Evolutionary conservation across 2,329 filamentous ascomycete genomes (phyloP), one percentile per base, ranked within the genome.

Genomic region (Akanthomyces lecanii): DNA sequence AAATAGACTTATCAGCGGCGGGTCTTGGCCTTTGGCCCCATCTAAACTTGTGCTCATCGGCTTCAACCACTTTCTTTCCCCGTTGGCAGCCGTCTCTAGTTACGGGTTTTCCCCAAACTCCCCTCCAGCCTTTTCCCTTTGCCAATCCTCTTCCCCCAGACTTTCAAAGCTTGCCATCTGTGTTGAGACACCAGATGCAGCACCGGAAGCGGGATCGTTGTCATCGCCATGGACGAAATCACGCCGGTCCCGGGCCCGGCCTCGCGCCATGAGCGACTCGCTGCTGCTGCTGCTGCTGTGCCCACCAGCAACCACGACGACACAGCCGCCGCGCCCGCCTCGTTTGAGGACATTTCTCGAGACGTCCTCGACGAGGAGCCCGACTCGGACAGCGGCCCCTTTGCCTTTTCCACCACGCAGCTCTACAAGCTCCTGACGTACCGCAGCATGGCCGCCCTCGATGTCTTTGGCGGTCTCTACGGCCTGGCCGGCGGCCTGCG

Each of bases 351-450:
- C 36, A 64, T 64, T 30, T 28, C 23, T 10, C 12, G 66, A 62
- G 71, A 74, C 62, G 63, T 75, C 47, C 65, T 64, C 56, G 66
- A 71, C 23, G 68, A 72, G 30, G 56, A 66, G 5, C 71, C 69
- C 38, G 59, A 70, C 21, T 65, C 69, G 12, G 66, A 67, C 62
- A 83, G 81, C 50, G 30, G n/a, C 67, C 77, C 75, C 7, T 85
- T 85, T 64, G 82, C 81, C 14, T 85, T 85, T 64, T 78, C 79
- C 0, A 80, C 82, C 1, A 77, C 77, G 4, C 82, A 85, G 63
- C 73, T 85, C 3, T 81, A 81, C 69, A 82, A 81, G 63, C 77
- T 85, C 38, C 69, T 83, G 36, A 81, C 78, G n/a, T 77, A 80
- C 28, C 81, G 82, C 60, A 81, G 74, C 21, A 72, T 82, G 7